Base-by-base conservation (phyloP, 2,329 filamentous ascomycete genomes). In the Chaetomium strumarium region DNA sequence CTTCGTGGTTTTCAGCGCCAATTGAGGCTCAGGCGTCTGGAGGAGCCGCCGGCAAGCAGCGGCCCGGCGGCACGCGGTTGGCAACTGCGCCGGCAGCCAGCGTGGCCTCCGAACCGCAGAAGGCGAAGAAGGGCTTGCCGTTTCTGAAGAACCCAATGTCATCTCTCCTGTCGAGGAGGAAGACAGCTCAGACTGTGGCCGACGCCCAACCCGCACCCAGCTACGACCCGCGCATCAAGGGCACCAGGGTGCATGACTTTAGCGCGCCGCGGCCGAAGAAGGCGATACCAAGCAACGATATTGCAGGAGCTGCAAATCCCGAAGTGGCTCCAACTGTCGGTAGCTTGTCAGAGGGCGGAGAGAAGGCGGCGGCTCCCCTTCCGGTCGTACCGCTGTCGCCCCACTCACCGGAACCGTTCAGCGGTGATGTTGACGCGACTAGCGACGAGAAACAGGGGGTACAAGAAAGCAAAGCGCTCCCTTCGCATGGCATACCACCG, bases 241-340 rank as follows among this genome's bases (percentile, higher is more conserved):
- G 80, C 45, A 86, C 79, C 8, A 73, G 75, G 43, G 76, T 85
- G 46, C 84, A 86, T 63, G 83, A 83, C 64, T 86, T 84, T 60
- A 85, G 81, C 61, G 80, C 79, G 0, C 82, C 81, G 1, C 71
- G 80, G 34, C 55, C 60, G 8, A 60, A 53, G 19, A 53, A 55
- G 52, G 24, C 56, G 3, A 16, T 47, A 0, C 52, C 59, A 5
- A 41, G 16, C 19, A 33, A 39, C 11, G 53, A 55, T 9, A 34
- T 36, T 3, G 40, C 19, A 13, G 44, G 46, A 5, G n/a, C 16
- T 12, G 13, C 44, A 12, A 42, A 24, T 2, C 36, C 42, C 1
- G 46, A 55, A 11, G 19, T 30, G 11, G 12, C 29, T 9, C 12
- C 38, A 2, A 31, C 33, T 17, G 24, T n/a, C 16, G 42, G 16